These are phyloP conservation scores for Saccharomycopsis hybrid DNA, from an alignment of 1,139 yeast genomes.

Conservation along the genomic window DNA sequence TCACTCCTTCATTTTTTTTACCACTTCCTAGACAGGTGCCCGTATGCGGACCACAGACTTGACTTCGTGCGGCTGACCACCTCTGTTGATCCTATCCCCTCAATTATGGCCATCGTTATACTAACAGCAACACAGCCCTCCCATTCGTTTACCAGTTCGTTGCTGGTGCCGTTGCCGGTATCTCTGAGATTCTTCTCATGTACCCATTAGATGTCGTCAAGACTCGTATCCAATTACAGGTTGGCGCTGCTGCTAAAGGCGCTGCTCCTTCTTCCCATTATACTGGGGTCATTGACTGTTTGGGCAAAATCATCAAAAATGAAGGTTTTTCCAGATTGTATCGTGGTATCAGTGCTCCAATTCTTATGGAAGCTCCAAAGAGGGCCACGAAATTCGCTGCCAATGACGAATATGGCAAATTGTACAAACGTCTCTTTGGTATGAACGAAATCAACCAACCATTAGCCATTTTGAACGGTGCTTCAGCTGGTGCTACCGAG, in stretches of 20 bases:
- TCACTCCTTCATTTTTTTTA: too few relatives aligned
- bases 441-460: constrained; percentile 68
- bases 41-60: too few relatives aligned
- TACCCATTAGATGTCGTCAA: constrained; percentile 97
- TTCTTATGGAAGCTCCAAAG: constrained; percentile 99
- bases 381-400: constrained; percentile 98
- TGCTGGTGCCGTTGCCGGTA: constrained; percentile 97
- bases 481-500: constrained; percentile 89
- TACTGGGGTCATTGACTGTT: constrained; percentile 77
- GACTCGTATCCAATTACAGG: constrained; percentile 91
- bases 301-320: constrained; percentile 71
- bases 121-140: constrained; percentile 41
- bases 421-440: constrained; percentile 71
- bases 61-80: too few relatives aligned
- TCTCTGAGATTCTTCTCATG: constrained; percentile 95
- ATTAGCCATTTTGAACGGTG: constrained; percentile 87
- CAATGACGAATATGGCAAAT: constrained; percentile 92
- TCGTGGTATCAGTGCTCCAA: constrained; percentile 93
- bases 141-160: constrained; percentile 89
- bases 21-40: too few relatives aligned
- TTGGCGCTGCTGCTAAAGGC: constrained; percentile 41
- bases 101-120: too few relatives aligned
- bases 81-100: too few relatives aligned
- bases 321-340: constrained; percentile 85
- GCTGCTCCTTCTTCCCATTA: constrained; percentile 50